Evolutionary conservation across 2,329 filamentous ascomycete genomes (phyloP), one percentile per base, ranked within the genome.

Genomic region (Ceratocystis huliohia): DNA sequence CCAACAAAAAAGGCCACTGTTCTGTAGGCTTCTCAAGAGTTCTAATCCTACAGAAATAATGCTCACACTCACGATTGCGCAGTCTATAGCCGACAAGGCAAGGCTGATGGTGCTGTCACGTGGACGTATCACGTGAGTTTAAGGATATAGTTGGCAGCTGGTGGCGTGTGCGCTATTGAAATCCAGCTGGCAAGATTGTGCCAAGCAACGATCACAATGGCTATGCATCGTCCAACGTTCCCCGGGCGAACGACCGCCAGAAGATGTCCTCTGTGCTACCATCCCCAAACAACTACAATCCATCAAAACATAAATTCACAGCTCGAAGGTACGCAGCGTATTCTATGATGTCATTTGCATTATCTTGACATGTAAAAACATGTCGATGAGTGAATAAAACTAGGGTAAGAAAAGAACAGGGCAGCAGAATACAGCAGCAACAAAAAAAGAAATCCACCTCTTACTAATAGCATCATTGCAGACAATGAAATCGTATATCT

Each of bases 401-500:
- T 37, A 30, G 28, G 22, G 53, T 25, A 33, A 53, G 28, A 22
- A 20, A 64, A 64, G 22, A 20, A n/a, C 62, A 15, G 28, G 53
- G 45, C 61, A 64, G 33, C n/a, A 62, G 46, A 37, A 64, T 59
- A 59, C 46, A 57, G 37, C 37, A 41, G 13, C 44, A 45, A 64
- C 28, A 30, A n/a, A 44, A n/a, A n/a, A 50, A 37, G 56, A 66
- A 66, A 45, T 62, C 61, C 56, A 45, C 63, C 63, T 64, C 67
- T 59, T 25, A 66, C 64, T 66, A 41, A 7, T 33, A 59, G 17
- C 7, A 59, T 50, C 64, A 68, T 66, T 61, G 59, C 28, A 66
- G 64, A 68, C 66, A 68, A 68, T 68, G 61, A 53, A 68, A 66
- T 68, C 67, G 53, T 68, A 66, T 64, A 64, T 67, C 33, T 61